Percentiles rank a stretch among this genome's conserved stretches.
Conservation (phyloP, 306 rosid genomes). For the Cicer bijugum region DNA sequence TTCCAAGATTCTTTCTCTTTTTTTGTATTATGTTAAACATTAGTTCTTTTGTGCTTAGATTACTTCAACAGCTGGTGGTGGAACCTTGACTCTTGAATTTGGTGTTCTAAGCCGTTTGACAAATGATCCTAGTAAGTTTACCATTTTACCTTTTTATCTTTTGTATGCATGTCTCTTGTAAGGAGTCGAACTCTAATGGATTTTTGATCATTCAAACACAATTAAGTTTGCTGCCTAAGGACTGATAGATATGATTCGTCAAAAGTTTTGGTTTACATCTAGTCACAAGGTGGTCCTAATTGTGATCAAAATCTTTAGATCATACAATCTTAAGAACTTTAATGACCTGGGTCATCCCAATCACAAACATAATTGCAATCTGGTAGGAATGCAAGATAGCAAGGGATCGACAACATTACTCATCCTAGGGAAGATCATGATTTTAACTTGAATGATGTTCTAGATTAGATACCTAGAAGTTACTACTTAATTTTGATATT, state of each 20-base stretch:
- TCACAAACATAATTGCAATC: background rate
- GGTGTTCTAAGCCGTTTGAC: conserved; percentile 95
- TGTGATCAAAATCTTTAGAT: background rate
- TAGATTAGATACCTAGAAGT: background rate
- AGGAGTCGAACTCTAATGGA: conserved; percentile 7
- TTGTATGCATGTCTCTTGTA: conserved; percentile 26
- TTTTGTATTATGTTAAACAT: conserved; percentile 39
- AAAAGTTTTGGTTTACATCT: conserved; percentile 9
- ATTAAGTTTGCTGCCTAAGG: background rate
- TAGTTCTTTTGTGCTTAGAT: conserved; percentile 58
- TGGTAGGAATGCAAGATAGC: background rate
- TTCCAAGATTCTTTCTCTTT: conserved; percentile 2
- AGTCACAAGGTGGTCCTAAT: background rate
- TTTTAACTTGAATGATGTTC: background rate
- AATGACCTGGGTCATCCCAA: background rate
- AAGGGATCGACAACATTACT: background rate
- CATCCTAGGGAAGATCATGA: background rate
- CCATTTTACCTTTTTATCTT: conserved; percentile 39
- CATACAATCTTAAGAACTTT: background rate
- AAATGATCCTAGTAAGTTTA: conserved; percentile 79
- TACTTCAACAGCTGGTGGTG: conserved; percentile 99
- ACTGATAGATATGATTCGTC: background rate
- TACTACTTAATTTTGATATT: background rate
- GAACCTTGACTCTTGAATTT: conserved; percentile 95
- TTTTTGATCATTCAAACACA: background rate